phyloP scores from a whole-genome alignment of 2,329 filamentous ascomycete species.

The Ophiosphaerella narmari region DNA sequence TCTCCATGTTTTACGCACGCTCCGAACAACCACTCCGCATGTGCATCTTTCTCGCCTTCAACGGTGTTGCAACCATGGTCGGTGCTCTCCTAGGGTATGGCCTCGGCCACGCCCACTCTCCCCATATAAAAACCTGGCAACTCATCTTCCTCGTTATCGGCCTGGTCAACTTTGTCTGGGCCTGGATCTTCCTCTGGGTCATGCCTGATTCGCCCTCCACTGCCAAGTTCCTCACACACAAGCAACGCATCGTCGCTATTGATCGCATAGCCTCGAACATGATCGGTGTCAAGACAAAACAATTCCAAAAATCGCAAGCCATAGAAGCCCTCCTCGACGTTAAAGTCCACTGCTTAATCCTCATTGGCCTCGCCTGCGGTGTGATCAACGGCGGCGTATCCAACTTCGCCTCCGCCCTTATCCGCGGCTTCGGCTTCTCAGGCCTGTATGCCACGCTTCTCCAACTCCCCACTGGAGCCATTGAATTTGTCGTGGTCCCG shows the following conservation, averaged over 20 bases:
- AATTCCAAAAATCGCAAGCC: slow-evolving; percentile 44
- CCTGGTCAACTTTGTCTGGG: slow-evolving; percentile 44
- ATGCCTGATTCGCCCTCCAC: slow-evolving; percentile 46
- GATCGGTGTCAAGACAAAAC: slow-evolving; percentile 50
- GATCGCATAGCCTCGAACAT: slow-evolving; percentile 48
- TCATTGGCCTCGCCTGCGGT: slow-evolving; percentile 51
- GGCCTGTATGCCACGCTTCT: slow-evolving; percentile 50
- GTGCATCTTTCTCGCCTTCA: slow-evolving; percentile 50
- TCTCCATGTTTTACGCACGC: slow-evolving; percentile 44
- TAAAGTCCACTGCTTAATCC: slow-evolving; percentile 47
- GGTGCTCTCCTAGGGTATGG: slow-evolving; percentile 45
- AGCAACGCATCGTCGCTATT: slow-evolving; percentile 47
- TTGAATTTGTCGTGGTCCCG: slow-evolving; percentile 50
- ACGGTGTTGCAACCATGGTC: slow-evolving; percentile 46
- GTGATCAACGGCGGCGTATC: slow-evolving; percentile 57
- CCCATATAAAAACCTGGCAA: slow-evolving; percentile 39
- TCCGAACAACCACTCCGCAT: slow-evolving; percentile 49
- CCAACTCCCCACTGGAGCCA: slow-evolving; percentile 51
- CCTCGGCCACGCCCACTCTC: slow-evolving; percentile 34
- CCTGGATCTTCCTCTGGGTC: slow-evolving; percentile 40
- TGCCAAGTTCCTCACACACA: slow-evolving; percentile 45
- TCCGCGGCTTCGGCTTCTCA: slow-evolving; percentile 51
- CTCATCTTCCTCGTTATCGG: slow-evolving; percentile 47
- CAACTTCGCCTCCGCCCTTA: slow-evolving; percentile 55
- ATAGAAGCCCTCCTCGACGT: slow-evolving; percentile 49